Evolutionary conservation across 768 basidiomycete species (phyloP).

Genomic region (Hebeloma cylindrosporum): DNA sequence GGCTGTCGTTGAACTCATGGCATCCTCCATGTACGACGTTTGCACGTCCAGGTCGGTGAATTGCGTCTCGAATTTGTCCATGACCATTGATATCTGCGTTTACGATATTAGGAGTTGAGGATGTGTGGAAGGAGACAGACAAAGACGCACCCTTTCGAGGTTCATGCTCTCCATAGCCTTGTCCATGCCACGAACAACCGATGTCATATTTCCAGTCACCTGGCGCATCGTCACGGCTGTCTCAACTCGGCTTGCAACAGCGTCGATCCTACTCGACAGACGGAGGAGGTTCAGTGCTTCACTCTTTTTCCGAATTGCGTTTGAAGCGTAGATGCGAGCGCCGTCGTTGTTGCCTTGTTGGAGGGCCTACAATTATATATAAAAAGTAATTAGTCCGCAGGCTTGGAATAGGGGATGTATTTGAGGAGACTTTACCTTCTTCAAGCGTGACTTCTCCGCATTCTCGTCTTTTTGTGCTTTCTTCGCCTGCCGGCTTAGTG

Average conservation of each 20-base stretch:
- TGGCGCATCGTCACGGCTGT: slow-evolving; percentile 98
- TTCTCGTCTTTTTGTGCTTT: slow-evolving; percentile 97
- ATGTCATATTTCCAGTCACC: slow-evolving; percentile 95
- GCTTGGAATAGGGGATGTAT: background rate
- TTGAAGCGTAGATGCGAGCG: slow-evolving; percentile 96
- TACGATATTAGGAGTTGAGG: background rate
- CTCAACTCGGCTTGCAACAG: slow-evolving; percentile 94
- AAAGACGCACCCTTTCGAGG: slow-evolving; percentile 79
- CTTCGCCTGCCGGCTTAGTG: slow-evolving; percentile 90
- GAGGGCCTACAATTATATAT: slow-evolving; percentile 62
- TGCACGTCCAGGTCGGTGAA: slow-evolving; percentile 98
- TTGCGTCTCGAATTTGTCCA: slow-evolving; percentile 98
- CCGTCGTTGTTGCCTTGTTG: slow-evolving; percentile 97
- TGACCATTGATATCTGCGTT: slow-evolving; percentile 88
- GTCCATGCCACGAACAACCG: slow-evolving; percentile 97
- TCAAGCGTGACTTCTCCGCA: slow-evolving; percentile 83
- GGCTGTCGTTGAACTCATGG: slow-evolving; percentile 92
- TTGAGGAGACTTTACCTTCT: slow-evolving; percentile 66
- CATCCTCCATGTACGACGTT: slow-evolving; percentile 96
- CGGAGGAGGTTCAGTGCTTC: slow-evolving; percentile 91
- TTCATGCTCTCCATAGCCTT: slow-evolving; percentile 99
- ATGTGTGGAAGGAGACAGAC: background rate
- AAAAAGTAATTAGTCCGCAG: slow-evolving; percentile 5
- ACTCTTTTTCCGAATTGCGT: slow-evolving; percentile 97
- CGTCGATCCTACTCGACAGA: slow-evolving; percentile 89